Conservation (phyloP, 169 alveolate species). For the Eimeria tenella region DNA sequence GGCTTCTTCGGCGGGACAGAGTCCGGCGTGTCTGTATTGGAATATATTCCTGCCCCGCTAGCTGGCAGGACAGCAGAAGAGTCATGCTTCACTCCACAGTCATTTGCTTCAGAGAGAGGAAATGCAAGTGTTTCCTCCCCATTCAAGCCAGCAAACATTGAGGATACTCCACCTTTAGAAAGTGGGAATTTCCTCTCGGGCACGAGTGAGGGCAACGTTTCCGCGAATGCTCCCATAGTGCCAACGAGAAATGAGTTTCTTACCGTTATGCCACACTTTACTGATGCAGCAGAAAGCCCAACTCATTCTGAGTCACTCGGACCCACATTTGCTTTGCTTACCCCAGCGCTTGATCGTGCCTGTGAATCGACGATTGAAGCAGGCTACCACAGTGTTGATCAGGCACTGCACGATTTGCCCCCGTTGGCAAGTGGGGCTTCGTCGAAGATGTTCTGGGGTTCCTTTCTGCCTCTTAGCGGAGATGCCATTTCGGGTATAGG, state of each 20-base stretch:
- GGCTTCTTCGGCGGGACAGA: constrained; percentile 60
- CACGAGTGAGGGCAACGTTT: not conserved
- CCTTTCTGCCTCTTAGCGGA: constrained; percentile 41
- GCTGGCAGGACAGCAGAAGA: constrained; percentile 7
- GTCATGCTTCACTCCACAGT: constrained; percentile 11
- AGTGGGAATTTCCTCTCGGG: not conserved
- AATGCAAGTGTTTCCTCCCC: not conserved
- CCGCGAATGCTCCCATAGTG: not conserved
- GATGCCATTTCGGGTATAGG: not conserved
- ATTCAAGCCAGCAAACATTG: not conserved
- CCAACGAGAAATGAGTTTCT: not conserved
- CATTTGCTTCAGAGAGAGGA: not conserved
- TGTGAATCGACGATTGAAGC: not conserved
- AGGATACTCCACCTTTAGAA: not conserved
- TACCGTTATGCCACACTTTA: not conserved
- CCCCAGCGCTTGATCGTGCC: not conserved
- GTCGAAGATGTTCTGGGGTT: constrained; percentile 28
- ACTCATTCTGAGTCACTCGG: not conserved
- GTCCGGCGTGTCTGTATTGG: constrained; percentile 30
- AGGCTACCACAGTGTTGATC: not conserved
- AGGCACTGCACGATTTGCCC: not conserved
- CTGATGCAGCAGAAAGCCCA: not conserved
- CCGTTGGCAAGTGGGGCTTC: not conserved
- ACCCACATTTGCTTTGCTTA: constrained; percentile 4
- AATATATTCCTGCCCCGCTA: constrained; percentile 50